A percentile compares a stretch with the other conserved stretches of the same genome.
phyloP scores from a whole-genome alignment of 2,329 filamentous ascomycete genomes.

The Furcasterigmium sp. region DNA sequence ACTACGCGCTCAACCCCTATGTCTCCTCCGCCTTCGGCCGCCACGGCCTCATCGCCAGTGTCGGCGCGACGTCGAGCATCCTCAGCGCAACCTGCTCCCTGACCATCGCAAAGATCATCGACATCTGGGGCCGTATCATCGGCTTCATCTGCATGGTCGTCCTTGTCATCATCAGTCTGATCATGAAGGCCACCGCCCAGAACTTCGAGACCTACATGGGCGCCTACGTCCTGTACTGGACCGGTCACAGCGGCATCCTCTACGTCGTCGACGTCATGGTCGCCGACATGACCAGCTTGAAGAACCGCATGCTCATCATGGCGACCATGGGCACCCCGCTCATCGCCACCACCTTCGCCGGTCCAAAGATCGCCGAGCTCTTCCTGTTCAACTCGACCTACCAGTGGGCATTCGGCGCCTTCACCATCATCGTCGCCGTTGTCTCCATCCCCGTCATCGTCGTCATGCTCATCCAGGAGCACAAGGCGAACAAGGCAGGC shows the following conservation, averaged over 20 bases:
- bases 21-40: slow-evolving; percentile 60
- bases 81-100: slow-evolving; percentile 31
- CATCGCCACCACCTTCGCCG: slow-evolving; percentile 39
- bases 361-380: slow-evolving; percentile 31
- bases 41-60: slow-evolving; percentile 62
- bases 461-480: slow-evolving; percentile 28
- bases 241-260: slow-evolving; percentile 41
- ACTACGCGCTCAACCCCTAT: slow-evolving; percentile 52
- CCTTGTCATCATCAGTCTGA: slow-evolving; percentile 37
- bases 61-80: slow-evolving; percentile 52
- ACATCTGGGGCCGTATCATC: slow-evolving; percentile 43
- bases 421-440: slow-evolving; percentile 55
- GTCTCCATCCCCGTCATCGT: slow-evolving; percentile 30
- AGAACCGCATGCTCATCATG: slow-evolving; percentile 36
- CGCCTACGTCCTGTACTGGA: slow-evolving; percentile 59
- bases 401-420: slow-evolving; percentile 53
- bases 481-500: slow-evolving; percentile 45
- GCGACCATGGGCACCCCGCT: slow-evolving; percentile 36
- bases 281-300: slow-evolving; percentile 35
- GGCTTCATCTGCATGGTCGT: slow-evolving; percentile 36
- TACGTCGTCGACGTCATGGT: slow-evolving; percentile 36
- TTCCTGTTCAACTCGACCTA: slow-evolving; percentile 33
- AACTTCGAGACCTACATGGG: slow-evolving; percentile 55
- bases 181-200: slow-evolving; percentile 55
- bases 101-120: slow-evolving; percentile 41